Evolutionary conservation across 2,329 filamentous ascomycete species (phyloP).

Genomic region (Fusarium sambucinum): DNA sequence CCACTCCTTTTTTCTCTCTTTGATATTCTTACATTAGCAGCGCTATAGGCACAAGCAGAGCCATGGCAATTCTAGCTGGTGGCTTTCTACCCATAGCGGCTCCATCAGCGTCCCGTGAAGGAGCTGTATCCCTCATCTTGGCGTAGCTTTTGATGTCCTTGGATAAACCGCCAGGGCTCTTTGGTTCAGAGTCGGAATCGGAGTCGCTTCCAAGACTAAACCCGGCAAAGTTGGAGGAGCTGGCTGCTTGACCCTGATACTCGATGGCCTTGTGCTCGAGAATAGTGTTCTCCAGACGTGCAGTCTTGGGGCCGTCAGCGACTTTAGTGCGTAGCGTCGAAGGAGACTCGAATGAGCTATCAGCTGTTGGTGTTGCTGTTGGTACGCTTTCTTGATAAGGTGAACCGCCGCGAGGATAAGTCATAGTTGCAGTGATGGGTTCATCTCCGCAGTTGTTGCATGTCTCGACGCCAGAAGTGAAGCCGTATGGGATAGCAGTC

Average conservation of each 20-base stretch:
- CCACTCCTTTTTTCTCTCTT: neutral
- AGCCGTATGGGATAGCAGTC: slow-evolving; percentile 42
- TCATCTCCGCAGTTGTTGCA: slow-evolving; percentile 42
- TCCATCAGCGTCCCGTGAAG: slow-evolving; percentile 19
- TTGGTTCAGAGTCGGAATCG: neutral
- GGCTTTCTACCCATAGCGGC: slow-evolving; percentile 16
- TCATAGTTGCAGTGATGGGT: slow-evolving; percentile 44
- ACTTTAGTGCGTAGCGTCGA: slow-evolving; percentile 35
- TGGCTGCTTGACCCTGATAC: slow-evolving; percentile 5
- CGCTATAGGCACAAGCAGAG: slow-evolving; percentile 32
- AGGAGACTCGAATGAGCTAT: slow-evolving; percentile 19
- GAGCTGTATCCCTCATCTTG: slow-evolving; percentile 24
- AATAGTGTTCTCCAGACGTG: slow-evolving; percentile 31
- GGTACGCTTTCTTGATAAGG: slow-evolving; percentile 37
- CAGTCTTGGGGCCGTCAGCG: slow-evolving; percentile 11
- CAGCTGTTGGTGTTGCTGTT: slow-evolving; percentile 10
- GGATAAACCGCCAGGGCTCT: neutral
- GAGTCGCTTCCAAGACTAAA: slow-evolving; percentile 14
- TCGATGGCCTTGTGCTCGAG: slow-evolving; percentile 32
- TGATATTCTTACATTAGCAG: slow-evolving; percentile 20
- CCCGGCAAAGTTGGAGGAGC: slow-evolving; percentile 19
- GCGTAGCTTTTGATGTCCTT: slow-evolving; percentile 15
- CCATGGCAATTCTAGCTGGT: slow-evolving; percentile 15
- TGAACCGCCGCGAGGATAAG: slow-evolving; percentile 43
- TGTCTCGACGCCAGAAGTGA: slow-evolving; percentile 36